These are phyloP conservation scores for Panicum miliaceum DNA, from an alignment of 176 grass and related monocot genomes.

Conservation along the genomic window DNA sequence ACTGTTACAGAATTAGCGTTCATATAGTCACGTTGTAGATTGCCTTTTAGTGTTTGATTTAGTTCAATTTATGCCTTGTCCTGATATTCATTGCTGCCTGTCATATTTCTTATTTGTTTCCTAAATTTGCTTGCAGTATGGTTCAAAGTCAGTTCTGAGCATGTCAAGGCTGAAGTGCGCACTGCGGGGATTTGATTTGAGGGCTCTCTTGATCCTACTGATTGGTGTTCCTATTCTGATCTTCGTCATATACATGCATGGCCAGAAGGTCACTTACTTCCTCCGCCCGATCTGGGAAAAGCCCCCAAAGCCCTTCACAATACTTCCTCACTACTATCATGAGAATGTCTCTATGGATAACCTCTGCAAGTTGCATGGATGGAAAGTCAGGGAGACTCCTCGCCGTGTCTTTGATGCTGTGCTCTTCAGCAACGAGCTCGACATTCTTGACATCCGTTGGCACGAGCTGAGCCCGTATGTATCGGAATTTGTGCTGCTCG, in stretches of 20 bases:
- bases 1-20: constrained; percentile 22
- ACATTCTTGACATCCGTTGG: constrained; percentile 89
- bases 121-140: constrained; percentile 60
- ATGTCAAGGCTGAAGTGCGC: constrained; percentile 82
- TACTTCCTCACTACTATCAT: constrained; percentile 73
- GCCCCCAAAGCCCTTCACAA: constrained; percentile 77
- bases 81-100: constrained; percentile 17
- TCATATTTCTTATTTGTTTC: constrained; percentile 31
- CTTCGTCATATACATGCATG: constrained; percentile 68
- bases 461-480: constrained; percentile 82
- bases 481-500: constrained; percentile 79
- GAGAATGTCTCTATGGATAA: constrained; percentile 81
- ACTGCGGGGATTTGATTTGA: constrained; percentile 73
- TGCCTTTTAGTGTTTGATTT: background rate
- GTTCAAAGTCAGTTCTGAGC: constrained; percentile 66
- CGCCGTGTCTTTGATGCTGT: constrained; percentile 82
- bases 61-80: constrained; percentile 9
- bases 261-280: constrained; percentile 95
- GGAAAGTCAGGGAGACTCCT: constrained; percentile 76
- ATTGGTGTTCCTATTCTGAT: constrained; percentile 70
- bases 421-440: constrained; percentile 87
- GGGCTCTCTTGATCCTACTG: constrained; percentile 64
- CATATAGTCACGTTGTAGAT: background rate
- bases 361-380: constrained; percentile 84
- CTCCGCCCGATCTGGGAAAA: constrained; percentile 86